Conservation (phyloP, 768 basidiomycete genomes). For the Boletus sensibilis region DNA sequence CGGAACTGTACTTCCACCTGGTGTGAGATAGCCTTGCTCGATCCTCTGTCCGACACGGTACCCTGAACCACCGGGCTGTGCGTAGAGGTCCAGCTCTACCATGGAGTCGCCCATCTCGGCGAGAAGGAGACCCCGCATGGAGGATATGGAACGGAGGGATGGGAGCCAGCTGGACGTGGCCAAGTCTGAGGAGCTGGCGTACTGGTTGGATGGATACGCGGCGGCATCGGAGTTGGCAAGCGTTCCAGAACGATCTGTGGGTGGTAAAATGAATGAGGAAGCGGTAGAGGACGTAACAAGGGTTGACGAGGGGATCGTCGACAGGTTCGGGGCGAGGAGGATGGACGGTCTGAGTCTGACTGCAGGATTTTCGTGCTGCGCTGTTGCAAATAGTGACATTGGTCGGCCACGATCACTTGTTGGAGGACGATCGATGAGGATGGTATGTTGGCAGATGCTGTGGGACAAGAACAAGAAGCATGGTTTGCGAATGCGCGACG, state of each 20-base stretch:
- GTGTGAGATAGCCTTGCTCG: constrained; percentile 31
- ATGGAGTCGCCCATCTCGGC: constrained; percentile 49
- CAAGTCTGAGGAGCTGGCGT: constrained; percentile 3
- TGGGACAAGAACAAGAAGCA: constrained; percentile 9
- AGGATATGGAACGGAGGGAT: constrained; percentile 34
- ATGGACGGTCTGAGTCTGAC: constrained; percentile 14
- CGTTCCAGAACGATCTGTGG: constrained; percentile 15
- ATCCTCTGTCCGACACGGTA: constrained; percentile 44
- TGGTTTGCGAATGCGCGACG: background rate
- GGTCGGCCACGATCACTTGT: constrained; percentile 10
- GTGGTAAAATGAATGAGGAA: constrained; percentile 26
- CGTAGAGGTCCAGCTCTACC: constrained; percentile 42
- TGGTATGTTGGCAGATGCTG: constrained; percentile 12
- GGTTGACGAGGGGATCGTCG: constrained; percentile 29
- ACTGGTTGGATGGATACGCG: constrained; percentile 12
- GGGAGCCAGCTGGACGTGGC: constrained; percentile 20
- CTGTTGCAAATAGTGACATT: constrained; percentile 12
- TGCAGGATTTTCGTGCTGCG: background rate
- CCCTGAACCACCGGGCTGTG: constrained; percentile 35
- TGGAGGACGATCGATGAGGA: constrained; percentile 4
- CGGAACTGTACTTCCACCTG: constrained; percentile 28
- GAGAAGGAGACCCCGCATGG: constrained; percentile 47
- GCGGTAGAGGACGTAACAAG: constrained; percentile 23
- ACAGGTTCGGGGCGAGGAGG: constrained; percentile 22
- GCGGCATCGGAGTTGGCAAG: constrained; percentile 21